Evolutionary conservation across 305 asterid genomes (phyloP).

Genomic region (Stenogyne calaminthoides): DNA sequence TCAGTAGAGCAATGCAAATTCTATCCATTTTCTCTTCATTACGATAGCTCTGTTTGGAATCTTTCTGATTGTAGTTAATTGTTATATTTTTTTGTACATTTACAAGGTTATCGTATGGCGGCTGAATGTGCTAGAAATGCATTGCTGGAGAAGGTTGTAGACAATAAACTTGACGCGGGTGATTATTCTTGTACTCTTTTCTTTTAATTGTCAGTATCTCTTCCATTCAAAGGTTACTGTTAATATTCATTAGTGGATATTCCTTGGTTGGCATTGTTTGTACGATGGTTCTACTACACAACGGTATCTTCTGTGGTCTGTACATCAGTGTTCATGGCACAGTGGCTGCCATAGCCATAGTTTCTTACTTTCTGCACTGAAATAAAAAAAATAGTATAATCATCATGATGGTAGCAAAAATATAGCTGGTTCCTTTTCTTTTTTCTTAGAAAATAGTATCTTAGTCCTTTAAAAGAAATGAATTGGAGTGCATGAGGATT

Average conservation of each 20-base stretch:
- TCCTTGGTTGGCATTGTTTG: neutral
- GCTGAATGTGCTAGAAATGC: slow-evolving; percentile 81
- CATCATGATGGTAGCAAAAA: neutral
- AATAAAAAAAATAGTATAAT: neutral
- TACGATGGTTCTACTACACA: neutral
- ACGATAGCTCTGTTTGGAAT: neutral
- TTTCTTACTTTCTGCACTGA: neutral
- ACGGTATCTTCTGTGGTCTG: neutral
- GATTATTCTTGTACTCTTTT: slow-evolving; percentile 17
- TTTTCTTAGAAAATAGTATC: neutral
- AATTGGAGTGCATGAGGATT: neutral
- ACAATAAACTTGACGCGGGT: slow-evolving; percentile 82
- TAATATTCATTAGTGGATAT: neutral
- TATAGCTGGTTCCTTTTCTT: neutral
- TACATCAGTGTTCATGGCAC: neutral
- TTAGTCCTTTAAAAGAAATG: neutral
- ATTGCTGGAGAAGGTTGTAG: slow-evolving; percentile 71
- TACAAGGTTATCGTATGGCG: slow-evolving; percentile 83
- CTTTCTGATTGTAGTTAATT: neutral
- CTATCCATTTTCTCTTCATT: neutral
- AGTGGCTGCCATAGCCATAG: neutral
- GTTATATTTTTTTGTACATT: neutral
- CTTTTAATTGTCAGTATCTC: slow-evolving; percentile 12
- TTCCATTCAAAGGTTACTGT: neutral
- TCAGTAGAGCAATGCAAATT: neutral